A percentile compares a stretch with the other conserved stretches of the same genome.
Evolutionary conservation across 306 rosid species (phyloP).

Genomic region (Fragaria iinumae): DNA sequence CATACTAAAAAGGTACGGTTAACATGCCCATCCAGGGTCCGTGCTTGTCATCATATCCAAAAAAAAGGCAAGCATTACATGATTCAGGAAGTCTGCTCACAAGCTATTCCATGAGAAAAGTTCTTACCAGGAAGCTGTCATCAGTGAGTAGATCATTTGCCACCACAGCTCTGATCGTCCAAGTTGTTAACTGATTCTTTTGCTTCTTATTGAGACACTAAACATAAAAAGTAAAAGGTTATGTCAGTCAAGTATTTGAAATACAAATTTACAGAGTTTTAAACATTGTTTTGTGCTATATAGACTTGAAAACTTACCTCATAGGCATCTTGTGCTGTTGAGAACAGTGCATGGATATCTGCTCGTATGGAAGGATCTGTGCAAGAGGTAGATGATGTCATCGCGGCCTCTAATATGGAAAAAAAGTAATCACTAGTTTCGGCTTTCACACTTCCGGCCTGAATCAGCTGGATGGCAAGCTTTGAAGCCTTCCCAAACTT

Average conservation of each 20-base stretch:
- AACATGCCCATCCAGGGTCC: background rate
- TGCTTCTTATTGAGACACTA: conserved; percentile 77
- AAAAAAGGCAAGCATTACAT: background rate
- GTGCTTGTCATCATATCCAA: conserved; percentile 15
- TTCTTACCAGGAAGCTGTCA: conserved; percentile 88
- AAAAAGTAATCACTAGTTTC: conserved; percentile 63
- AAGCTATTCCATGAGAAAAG: conserved; percentile 14
- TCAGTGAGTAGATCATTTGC: conserved; percentile 82
- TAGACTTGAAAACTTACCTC: conserved; percentile 47
- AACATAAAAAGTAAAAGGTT: conserved; percentile 9
- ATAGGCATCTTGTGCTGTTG: conserved; percentile 52
- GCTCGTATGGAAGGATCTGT: conserved; percentile 73
- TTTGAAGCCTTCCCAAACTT: conserved; percentile 87
- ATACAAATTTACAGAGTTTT: background rate
- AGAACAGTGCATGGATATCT: conserved; percentile 72
- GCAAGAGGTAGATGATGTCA: conserved; percentile 64
- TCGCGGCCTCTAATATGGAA: conserved; percentile 74
- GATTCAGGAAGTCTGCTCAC: conserved; percentile 8
- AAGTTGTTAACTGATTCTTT: conserved; percentile 61
- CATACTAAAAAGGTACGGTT: background rate
- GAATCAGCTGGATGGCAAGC: conserved; percentile 84
- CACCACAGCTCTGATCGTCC: conserved; percentile 66
- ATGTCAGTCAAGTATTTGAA: background rate
- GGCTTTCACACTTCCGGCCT: conserved; percentile 85
- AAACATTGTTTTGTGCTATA: background rate